Conservation (phyloP, 805 yeast species). For the Suhomyces pyralidae region DNA sequence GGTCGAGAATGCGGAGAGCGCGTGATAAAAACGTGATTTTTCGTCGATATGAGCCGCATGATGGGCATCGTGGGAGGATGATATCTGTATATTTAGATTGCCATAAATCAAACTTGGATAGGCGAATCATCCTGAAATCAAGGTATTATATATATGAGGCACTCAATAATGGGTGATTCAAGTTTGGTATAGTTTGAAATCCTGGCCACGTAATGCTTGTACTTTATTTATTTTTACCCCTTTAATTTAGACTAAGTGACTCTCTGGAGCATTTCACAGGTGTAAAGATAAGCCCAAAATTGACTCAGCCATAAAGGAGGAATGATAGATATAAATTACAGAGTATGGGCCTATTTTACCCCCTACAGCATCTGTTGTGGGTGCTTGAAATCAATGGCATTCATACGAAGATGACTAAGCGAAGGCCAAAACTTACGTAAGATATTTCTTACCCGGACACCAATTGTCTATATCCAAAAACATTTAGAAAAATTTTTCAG, state of each 20-base stretch:
- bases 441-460: constrained; percentile 10
- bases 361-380: background rate
- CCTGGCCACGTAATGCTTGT: fast-evolving
- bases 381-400: background rate
- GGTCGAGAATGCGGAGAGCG: background rate
- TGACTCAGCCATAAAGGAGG: background rate
- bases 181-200: background rate
- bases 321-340: background rate
- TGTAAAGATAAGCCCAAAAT: background rate
- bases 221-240: background rate
- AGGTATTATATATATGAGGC: background rate
- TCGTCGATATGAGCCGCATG: constrained; percentile 8
- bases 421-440: background rate
- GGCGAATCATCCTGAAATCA: background rate
- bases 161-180: background rate
- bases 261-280: background rate
- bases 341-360: background rate
- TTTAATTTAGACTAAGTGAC: background rate
- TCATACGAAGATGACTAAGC: background rate
- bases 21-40: background rate
- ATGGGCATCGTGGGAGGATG: constrained; percentile 10
- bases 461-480: constrained; percentile 1
- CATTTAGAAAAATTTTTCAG: constrained; percentile 11
- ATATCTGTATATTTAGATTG: constrained; percentile 5
- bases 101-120: background rate